Evolutionary conservation across 495 filamentous ascomycete species (phyloP), one percentile per base, ranked within the genome.

Genomic region (Cetradonia linearis): DNA sequence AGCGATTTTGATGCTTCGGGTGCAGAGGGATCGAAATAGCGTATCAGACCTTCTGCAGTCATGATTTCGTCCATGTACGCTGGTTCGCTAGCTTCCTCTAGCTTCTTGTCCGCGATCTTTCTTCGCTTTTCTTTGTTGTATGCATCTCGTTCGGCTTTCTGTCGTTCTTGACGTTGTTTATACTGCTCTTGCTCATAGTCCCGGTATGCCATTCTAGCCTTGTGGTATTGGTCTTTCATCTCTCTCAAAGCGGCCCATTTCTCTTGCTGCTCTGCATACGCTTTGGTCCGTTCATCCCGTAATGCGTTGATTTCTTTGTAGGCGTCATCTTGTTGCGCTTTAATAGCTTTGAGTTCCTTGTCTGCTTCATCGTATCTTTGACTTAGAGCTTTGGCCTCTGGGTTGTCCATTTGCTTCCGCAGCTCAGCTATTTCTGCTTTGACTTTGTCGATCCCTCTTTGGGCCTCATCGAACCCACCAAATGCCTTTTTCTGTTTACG

Each of bases 21-120:
- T 64, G 82, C 83, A 3, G 86, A 79, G 2, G 93, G 91, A 70
- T 97, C 90, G 67, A 97, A 91, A 80, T 89, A 91, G 55, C 85
- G 84, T 60, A 96, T 86, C 11, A 99, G 78, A 68, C 82, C 85
- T 72, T 91, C 85, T 38, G 89, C 88, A 55, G 86, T 85, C 49
- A 88, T 78, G 68, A 99, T 94, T 76, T 97, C 89, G 60, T 95
- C 89, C 49, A 86, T 76, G 75, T 89, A 99, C 46, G 93, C 93
- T 0, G 83, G 90, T 63, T 84, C 80, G 57, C 88, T 91, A 61
- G 94, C 93, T 74, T 96, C 91, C 70, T 91, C 91, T 52, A 95
- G 82, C 72, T 88, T 86, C 77, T 91, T 79, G 55, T 80, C 80
- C 23, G 93, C 93, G 33, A 87, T 77, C 74, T 91, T 86, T 76